phyloP scores from a whole-genome alignment of 495 filamentous ascomycete genomes.

The Xylaria flabelliformis region DNA sequence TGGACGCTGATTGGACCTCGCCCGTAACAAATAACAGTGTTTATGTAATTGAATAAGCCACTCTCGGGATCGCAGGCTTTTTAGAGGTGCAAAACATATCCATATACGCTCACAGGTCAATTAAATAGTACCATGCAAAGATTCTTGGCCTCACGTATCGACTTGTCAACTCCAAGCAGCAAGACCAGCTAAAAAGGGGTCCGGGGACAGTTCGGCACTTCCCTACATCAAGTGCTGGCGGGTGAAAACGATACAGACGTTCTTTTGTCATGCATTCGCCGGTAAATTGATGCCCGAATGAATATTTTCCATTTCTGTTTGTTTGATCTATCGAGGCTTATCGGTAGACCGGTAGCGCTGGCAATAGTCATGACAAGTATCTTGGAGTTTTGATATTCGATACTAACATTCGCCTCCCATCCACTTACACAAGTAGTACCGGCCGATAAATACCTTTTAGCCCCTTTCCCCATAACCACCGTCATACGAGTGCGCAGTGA shows the following conservation, averaged over 20 bases:
- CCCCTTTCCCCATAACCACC: not conserved
- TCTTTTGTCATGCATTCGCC: not conserved
- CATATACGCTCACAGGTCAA: not conserved
- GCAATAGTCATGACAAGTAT: not conserved
- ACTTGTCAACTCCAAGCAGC: not conserved
- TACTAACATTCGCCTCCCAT: not conserved
- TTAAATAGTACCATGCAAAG: not conserved
- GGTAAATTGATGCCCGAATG: not conserved
- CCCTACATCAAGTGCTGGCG: not conserved
- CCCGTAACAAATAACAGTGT: not conserved
- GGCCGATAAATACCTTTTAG: not conserved
- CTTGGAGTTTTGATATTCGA: not conserved
- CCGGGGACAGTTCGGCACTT: not conserved
- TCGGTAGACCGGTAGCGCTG: not conserved
- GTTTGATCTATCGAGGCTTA: not conserved
- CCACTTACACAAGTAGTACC: not conserved
- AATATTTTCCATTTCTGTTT: not conserved
- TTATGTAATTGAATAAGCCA: slow-evolving; percentile 11
- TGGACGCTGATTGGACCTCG: slow-evolving; percentile 17
- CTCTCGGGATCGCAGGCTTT: not conserved
- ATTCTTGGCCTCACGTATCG: not conserved
- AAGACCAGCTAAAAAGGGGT: not conserved
- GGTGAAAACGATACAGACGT: not conserved
- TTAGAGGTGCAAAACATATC: not conserved
- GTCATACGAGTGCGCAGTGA: not conserved